Conservation (phyloP, 352 stramenopile genomes). For the Plasmopara halstedii region DNA sequence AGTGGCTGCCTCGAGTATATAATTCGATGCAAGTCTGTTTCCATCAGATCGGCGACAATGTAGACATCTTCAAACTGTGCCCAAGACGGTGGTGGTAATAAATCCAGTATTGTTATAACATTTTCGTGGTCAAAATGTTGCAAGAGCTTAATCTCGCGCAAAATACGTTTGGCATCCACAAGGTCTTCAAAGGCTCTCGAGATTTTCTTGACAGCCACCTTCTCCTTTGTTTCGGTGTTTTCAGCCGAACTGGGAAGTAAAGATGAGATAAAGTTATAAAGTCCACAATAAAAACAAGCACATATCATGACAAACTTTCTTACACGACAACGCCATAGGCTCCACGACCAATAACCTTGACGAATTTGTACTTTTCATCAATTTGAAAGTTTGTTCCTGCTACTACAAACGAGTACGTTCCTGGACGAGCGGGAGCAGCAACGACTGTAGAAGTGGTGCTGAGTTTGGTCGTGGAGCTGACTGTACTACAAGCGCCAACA, state of each 20-base stretch:
- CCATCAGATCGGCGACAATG: conserved; percentile 97
- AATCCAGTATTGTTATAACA: conserved; percentile 93
- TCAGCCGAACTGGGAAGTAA: conserved; percentile 48
- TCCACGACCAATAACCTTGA: conserved; percentile 93
- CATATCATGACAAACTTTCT: conserved; percentile 12
- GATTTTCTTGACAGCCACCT: conserved; percentile 87
- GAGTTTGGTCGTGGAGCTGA: conserved; percentile 6
- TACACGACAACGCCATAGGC: conserved; percentile 93
- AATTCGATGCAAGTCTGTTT: conserved; percentile 97
- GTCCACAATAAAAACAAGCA: background rate
- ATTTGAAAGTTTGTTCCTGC: conserved; percentile 89
- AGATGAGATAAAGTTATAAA: conserved; percentile 1
- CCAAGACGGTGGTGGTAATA: conserved; percentile 90
- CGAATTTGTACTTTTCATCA: conserved; percentile 91
- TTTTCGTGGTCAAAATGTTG: conserved; percentile 93
- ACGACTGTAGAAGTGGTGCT: conserved; percentile 4
- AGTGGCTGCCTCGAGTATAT: conserved; percentile 94
- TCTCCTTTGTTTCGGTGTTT: conserved; percentile 74
- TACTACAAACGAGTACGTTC: conserved; percentile 75
- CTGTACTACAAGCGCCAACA: conserved; percentile 9
- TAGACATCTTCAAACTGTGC: conserved; percentile 97
- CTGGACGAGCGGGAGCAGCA: conserved; percentile 25
- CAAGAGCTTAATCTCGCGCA: conserved; percentile 94
- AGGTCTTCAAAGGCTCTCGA: conserved; percentile 94
- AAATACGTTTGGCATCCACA: conserved; percentile 98